Conservation (phyloP, 192 early-diverging fungal genomes). For the Dispira parvispora region DNA sequence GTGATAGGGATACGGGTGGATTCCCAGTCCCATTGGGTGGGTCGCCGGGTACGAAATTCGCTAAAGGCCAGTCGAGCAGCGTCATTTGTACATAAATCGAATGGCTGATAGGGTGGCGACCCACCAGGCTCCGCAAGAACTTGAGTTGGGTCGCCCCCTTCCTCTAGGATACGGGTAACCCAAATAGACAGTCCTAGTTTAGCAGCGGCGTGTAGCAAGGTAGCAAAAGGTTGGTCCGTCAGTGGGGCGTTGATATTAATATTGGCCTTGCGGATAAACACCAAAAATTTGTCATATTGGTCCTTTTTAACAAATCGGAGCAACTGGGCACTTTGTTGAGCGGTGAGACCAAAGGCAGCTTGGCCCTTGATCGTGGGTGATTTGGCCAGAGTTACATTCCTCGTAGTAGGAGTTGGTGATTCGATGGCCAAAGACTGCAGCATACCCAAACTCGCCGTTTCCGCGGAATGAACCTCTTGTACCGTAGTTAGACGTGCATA, state of each 20-base stretch:
- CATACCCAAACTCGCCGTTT: background rate
- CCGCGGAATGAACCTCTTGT: constrained; percentile 10
- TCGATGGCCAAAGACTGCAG: background rate
- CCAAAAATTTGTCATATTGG: constrained; percentile 20
- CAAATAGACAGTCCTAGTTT: constrained; percentile 33
- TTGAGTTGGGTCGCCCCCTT: constrained; percentile 63
- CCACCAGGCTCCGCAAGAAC: constrained; percentile 19
- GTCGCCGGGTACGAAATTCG: constrained; percentile 18
- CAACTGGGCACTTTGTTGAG: constrained; percentile 17
- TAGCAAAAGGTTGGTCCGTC: constrained; percentile 37
- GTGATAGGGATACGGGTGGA: constrained; percentile 18
- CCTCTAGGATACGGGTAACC: constrained; percentile 44
- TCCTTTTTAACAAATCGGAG: constrained; percentile 18
- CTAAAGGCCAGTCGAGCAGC: constrained; percentile 16
- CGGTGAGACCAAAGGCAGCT: background rate
- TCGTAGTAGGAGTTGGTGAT: background rate
- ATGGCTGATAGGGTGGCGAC: constrained; percentile 18
- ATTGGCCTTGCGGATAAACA: constrained; percentile 17
- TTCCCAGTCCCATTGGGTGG: constrained; percentile 21
- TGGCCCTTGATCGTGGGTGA: constrained; percentile 15
- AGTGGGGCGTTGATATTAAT: constrained; percentile 14
- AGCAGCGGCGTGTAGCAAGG: constrained; percentile 66
- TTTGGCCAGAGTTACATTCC: background rate
- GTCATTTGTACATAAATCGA: constrained; percentile 15
- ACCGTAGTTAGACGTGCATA: constrained; percentile 20